A percentile compares a stretch with the other conserved stretches of the same genome.
phyloP scores from a whole-genome alignment of 192 early-diverging fungal genomes.

The Podila clonocystis region DNA sequence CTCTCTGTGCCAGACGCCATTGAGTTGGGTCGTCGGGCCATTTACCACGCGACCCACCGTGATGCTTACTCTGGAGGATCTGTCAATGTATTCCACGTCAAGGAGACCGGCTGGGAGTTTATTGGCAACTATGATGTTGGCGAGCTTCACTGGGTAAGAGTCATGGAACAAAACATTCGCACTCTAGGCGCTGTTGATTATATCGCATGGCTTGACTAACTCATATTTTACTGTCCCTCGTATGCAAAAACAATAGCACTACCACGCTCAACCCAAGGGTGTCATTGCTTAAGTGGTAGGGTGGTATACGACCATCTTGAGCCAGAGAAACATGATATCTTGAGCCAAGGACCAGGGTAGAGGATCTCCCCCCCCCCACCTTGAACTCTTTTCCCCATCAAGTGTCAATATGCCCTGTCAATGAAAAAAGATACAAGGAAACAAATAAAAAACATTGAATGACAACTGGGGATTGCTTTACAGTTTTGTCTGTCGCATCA shows the following conservation, averaged over 20 bases:
- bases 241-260: slow-evolving; percentile 14
- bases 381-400: no score
- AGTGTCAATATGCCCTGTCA: no score
- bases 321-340: no score
- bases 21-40: slow-evolving; percentile 89
- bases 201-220: neutral
- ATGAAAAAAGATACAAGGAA: no score
- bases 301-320: no score
- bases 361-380: no score
- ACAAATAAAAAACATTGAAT: no score
- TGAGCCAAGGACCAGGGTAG: no score
- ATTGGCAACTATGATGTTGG: slow-evolving; percentile 86
- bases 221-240: neutral
- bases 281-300: slow-evolving; percentile 26
- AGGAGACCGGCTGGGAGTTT: slow-evolving; percentile 89
- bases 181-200: neutral
- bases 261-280: slow-evolving; percentile 42
- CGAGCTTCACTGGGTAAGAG: slow-evolving; percentile 79
- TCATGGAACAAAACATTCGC: no score
- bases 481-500: no score
- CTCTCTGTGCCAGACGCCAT: slow-evolving; percentile 86
- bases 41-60: slow-evolving; percentile 96
- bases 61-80: slow-evolving; percentile 93
- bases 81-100: slow-evolving; percentile 92
- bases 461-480: no score